Evolutionary conservation across 176 grass and related monocot genomes (phyloP), one percentile per base, ranked within the genome.

Genomic region (Melocanna baccifera): DNA sequence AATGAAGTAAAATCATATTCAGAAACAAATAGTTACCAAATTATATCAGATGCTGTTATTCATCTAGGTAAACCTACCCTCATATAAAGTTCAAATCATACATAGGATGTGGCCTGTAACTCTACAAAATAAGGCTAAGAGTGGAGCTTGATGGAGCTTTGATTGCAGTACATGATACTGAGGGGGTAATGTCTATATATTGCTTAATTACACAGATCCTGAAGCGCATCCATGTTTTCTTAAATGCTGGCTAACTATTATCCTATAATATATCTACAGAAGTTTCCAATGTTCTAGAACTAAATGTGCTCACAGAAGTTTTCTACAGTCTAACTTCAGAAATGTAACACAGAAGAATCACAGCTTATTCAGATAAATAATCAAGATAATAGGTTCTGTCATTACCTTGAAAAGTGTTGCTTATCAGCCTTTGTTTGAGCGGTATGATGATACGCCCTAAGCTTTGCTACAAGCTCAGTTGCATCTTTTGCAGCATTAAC

Each of bases 401-500:
- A 39, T 85, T 71, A 97, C 94, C 94, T 92, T 79, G 92, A 94
- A 81, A 89, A 87, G 63, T 97, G 92, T 74, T 97, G 92, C 80
- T 97, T 94, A 86, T 94, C 92, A 16, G 92, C 92, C 85, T 93
- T 94, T 43, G 90, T 97, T 86, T 97, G 92, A 42, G 95, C 86
- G 22, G 92, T 91, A 74, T 94, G 86, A 81, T 97, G 95, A 69
- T 97, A 97, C 37, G 95, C 92, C 75, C 95, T 87, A 71, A 97
- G 95, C 82, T 94, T 94, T 42, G 95, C 92, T 59, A 94, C 95
- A 63, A 94, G 87, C 67, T 97, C 95, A 73, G 90, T 94, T 16
- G 92, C 92, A 73, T 89, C 95, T 85, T 94, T 97, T 55, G 95
- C 95, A 79, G 95, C 95, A 84, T 94, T 97, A 30, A 94, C 95